These are phyloP conservation scores for Venturiaceae sp. DNA, from an alignment of 2,329 filamentous ascomycete species.

Conservation along the genomic window DNA sequence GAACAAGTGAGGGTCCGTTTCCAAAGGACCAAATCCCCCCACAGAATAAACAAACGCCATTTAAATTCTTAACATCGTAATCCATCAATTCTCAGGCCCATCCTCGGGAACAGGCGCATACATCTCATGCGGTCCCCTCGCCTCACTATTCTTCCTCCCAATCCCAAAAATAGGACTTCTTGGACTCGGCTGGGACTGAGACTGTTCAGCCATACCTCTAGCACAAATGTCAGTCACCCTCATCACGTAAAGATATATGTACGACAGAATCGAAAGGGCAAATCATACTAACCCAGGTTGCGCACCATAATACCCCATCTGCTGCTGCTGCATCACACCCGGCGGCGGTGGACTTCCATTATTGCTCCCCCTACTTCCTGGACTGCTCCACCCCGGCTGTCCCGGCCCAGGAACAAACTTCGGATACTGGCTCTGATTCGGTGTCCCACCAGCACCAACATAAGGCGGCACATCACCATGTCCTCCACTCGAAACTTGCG, in stretches of 20 bases:
- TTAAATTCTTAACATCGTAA: neutral
- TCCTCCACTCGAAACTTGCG: neutral
- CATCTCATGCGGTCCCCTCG: slow-evolving; percentile 5
- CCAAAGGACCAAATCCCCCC: neutral
- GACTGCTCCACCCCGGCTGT: neutral
- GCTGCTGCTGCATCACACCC: neutral
- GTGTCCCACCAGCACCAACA: neutral
- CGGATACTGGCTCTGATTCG: neutral
- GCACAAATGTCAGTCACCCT: neutral
- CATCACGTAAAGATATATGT: neutral
- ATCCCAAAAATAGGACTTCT: neutral
- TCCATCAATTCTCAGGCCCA: neutral
- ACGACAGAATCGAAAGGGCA: neutral
- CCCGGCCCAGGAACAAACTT: neutral
- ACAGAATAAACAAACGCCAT: neutral
- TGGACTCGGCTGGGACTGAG: too few relatives aligned
- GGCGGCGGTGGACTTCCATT: neutral
- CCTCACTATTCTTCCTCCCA: neutral
- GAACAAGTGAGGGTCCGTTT: too few relatives aligned
- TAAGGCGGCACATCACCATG: neutral
- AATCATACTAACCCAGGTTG: neutral
- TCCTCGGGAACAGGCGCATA: slow-evolving; percentile 3
- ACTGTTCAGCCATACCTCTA: slow-evolving; percentile 3
- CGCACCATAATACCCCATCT: neutral
- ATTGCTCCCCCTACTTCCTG: neutral